Evolutionary conservation across 2,329 filamentous ascomycete species (phyloP), one percentile per base, ranked within the genome.

Genomic region (Rhinocladiella mackenziei): DNA sequence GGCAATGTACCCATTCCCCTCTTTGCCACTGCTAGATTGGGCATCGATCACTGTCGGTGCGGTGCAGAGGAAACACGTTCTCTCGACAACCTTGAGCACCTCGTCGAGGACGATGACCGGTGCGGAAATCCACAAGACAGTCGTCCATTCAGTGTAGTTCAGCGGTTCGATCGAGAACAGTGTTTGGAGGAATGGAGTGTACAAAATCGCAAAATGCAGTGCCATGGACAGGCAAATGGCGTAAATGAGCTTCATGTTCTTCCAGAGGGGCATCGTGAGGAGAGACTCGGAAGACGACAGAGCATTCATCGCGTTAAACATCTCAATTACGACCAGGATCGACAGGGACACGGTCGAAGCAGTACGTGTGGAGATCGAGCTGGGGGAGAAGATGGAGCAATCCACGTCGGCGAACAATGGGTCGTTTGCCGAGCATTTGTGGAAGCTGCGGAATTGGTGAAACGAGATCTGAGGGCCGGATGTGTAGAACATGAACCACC

Each of bases 241-340:
- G 60, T 94, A 95, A 43, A 98, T 87, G 13, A 98, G 82, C 77
- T 95, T 92, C 84, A 95, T 92, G 72, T 98, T 98, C 63, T 91
- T 81, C 91, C 91, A 96, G n/a, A 98, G 74, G 7, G 89, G 91
- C 51, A 98, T 78, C 2, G 89, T 96, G 43, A 98, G 69, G 9
- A 98, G 80, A 11, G 87, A 94, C 69, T 98, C 92, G 66, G 87
- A 94, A 1, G 89, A 95, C 1, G 89, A 96, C 22, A 98, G 77
- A 0, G 91, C 92, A 63, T 98, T 98, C 84, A 97, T 91, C 58
- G 92, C 92, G 69, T 98, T 98, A 64, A 98, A 79, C 92, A 98
- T 98, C 72, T 98, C 92, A 61, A 98, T 97, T 49, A 96, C 89
- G 33, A 98, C 92, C 13, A 98, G 77, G 60, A 83, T 81, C 26